phyloP scores from a whole-genome alignment of 164 flowering plant genomes.

The Platanus orientalis region DNA sequence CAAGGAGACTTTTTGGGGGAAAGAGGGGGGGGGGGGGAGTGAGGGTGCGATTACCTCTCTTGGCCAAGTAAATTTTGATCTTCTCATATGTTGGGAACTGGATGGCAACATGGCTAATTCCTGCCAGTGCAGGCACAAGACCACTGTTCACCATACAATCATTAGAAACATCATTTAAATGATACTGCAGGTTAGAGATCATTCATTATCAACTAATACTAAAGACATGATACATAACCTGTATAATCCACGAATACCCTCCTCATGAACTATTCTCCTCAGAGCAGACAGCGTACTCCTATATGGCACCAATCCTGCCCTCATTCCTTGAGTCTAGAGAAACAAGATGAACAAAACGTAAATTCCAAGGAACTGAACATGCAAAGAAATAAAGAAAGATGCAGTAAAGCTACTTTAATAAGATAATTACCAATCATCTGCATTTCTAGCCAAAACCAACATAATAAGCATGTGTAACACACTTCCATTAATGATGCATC shows the following conservation, averaged over 20 bases:
- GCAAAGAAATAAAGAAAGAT: neutral
- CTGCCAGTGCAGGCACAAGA: conserved; percentile 94
- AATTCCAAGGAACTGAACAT: neutral
- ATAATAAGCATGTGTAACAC: neutral
- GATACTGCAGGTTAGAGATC: neutral
- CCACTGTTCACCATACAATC: conserved; percentile 56
- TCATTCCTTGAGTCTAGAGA: conserved; percentile 89
- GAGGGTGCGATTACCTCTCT: conserved; percentile 40
- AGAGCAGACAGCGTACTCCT: conserved; percentile 78
- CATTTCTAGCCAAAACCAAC: neutral
- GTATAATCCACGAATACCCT: conserved; percentile 94
- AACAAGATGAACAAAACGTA: conserved; percentile 10
- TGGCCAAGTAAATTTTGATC: conserved; percentile 76
- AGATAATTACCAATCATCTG: neutral
- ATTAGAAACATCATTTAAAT: conserved; percentile 9
- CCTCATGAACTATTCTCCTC: conserved; percentile 80
- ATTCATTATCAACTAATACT: too few species aligned
- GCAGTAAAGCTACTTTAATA: neutral
- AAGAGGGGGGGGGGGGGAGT: too few species aligned
- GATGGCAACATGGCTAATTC: conserved; percentile 96
- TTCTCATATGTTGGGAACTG: conserved; percentile 94
- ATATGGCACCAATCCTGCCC: conserved; percentile 67
- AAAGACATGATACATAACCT: conserved; percentile 37
- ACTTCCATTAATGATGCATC: neutral
- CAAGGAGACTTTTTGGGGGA: too few species aligned